Percentiles rank a stretch among this genome's conserved stretches.
phyloP scores from a whole-genome alignment of 2,329 filamentous ascomycete genomes.

The Trematosphaeria pertusa region DNA sequence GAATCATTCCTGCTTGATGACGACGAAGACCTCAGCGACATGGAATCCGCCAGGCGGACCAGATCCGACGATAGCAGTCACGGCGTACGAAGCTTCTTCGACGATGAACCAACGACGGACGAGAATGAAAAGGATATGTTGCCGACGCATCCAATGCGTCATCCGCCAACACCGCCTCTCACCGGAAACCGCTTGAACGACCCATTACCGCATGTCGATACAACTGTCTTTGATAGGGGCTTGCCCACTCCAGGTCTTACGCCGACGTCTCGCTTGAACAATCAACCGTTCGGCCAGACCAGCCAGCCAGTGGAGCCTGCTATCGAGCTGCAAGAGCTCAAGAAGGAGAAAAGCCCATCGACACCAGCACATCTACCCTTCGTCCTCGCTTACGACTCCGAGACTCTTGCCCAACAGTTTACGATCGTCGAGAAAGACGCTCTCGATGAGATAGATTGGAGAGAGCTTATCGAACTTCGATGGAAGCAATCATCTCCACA shows the following conservation, averaged over 20 bases:
- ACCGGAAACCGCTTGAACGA: slow-evolving; percentile 45
- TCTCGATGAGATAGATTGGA: slow-evolving; percentile 86
- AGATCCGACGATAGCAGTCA: slow-evolving; percentile 45
- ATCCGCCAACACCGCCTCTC: slow-evolving; percentile 53
- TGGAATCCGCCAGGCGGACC: slow-evolving; percentile 59
- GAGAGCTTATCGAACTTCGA: slow-evolving; percentile 81
- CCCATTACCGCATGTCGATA: slow-evolving; percentile 25
- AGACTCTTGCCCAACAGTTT: slow-evolving; percentile 80
- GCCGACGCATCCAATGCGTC: slow-evolving; percentile 43
- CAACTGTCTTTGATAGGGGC: slow-evolving; percentile 42
- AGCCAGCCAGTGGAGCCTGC: slow-evolving; percentile 28
- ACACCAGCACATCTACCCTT: slow-evolving; percentile 71
- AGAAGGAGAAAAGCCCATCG: slow-evolving; percentile 14
- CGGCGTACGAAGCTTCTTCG: slow-evolving; percentile 57
- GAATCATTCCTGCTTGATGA: slow-evolving; percentile 61
- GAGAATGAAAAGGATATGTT: slow-evolving; percentile 39
- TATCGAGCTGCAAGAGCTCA: slow-evolving; percentile 30
- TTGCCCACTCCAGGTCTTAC: slow-evolving; percentile 48
- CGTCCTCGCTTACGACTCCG: slow-evolving; percentile 80
- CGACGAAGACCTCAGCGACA: slow-evolving; percentile 62
- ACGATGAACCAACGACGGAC: slow-evolving; percentile 51
- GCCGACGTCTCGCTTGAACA: slow-evolving; percentile 38
- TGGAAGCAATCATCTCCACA: slow-evolving; percentile 76
- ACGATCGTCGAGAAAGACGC: slow-evolving; percentile 87
- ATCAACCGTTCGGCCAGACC: slow-evolving; percentile 29